Evolutionary conservation across 164 flowering plant genomes (phyloP), one percentile per base, ranked within the genome.

Genomic region (Aristolochia fimbriata): DNA sequence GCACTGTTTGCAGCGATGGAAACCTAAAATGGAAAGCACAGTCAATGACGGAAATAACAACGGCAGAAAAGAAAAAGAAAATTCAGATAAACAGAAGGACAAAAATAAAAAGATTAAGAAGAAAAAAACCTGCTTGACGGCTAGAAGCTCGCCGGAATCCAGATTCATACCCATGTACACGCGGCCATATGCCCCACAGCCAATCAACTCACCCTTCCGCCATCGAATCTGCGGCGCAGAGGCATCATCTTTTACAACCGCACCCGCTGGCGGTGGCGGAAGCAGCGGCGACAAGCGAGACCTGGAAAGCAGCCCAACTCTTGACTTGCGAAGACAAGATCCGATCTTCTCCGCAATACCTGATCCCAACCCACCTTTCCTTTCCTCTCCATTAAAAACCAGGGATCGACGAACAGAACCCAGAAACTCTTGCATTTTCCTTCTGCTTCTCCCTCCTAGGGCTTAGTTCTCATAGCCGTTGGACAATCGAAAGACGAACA

Each of bases 121-220:
- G 4, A 51, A 57, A 16, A 47, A 1, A 3, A 81, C 99, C 88
- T 93, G 96, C 62, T 94, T 94, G 24, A 94, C 88, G 2, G 97
- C 99, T 17, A 94, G 79, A 64, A 94, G 87, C 79, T 94, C 99
- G 15, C 99, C 99, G 7, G 97, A 87, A 75, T 88, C 99, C 43
- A 86, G 86, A 68, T 91, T 86, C 97, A 94, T 91, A 47, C 99
- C 99, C 96, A 91, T 91, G 58, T 94, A 87, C 57, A 91, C 97
- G 23, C 87, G 75, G 2, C 99, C 99, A 59, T 87, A 94, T 1
- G 97, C 99, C n/a, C 99, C 97, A 60, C 80, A 83, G 0, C 99
- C 97, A 41, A 94, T 91, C 77, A 91, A 66, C 61, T 94, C 96
- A 19, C 99, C 99, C 67, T 81, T 86, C 60, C 95, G 64, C 93